Evolutionary conservation across 2,329 filamentous ascomycete species (phyloP).

Genomic region (Diaporthe longicolla): DNA sequence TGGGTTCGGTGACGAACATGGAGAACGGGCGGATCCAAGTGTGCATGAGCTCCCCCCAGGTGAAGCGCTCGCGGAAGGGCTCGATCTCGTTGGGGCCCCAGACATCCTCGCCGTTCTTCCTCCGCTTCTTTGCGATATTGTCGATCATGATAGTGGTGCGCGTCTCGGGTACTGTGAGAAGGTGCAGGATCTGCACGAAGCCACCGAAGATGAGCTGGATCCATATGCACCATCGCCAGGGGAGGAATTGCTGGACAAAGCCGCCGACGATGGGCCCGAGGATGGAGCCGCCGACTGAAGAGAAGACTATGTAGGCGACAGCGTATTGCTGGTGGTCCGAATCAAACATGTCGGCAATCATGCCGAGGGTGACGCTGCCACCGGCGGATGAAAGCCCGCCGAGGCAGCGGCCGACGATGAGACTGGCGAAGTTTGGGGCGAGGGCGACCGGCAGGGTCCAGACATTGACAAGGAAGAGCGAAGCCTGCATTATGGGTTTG

Average conservation of each 20-base stretch:
- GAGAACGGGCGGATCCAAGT: slow-evolving; percentile 77
- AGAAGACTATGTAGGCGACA: slow-evolving; percentile 83
- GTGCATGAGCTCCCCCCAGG: slow-evolving; percentile 66
- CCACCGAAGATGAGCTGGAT: slow-evolving; percentile 85
- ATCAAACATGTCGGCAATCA: slow-evolving; percentile 83
- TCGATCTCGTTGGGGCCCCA: slow-evolving; percentile 82
- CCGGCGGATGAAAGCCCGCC: slow-evolving; percentile 80
- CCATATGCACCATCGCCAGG: slow-evolving; percentile 82
- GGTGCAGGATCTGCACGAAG: slow-evolving; percentile 76
- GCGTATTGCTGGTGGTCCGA: slow-evolving; percentile 80
- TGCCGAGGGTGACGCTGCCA: slow-evolving; percentile 80
- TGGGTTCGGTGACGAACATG: slow-evolving; percentile 82
- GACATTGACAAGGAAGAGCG: slow-evolving; percentile 82
- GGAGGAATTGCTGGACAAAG: slow-evolving; percentile 76
- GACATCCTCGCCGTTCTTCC: slow-evolving; percentile 74
- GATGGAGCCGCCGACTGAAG: slow-evolving; percentile 82
- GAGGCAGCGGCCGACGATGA: slow-evolving; percentile 79
- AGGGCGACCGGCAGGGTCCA: slow-evolving; percentile 81
- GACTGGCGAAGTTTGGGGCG: slow-evolving; percentile 78
- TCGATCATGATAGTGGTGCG: slow-evolving; percentile 84
- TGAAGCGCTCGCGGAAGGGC: slow-evolving; percentile 71
- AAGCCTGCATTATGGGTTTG: slow-evolving; percentile 80
- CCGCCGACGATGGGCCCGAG: slow-evolving; percentile 85
- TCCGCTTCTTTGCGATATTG: slow-evolving; percentile 80
- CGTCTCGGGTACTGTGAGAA: slow-evolving; percentile 82